Evolutionary conservation across 495 filamentous ascomycete species (phyloP), one percentile per base, ranked within the genome.

Genomic region (Trichocladium uniseriatum): DNA sequence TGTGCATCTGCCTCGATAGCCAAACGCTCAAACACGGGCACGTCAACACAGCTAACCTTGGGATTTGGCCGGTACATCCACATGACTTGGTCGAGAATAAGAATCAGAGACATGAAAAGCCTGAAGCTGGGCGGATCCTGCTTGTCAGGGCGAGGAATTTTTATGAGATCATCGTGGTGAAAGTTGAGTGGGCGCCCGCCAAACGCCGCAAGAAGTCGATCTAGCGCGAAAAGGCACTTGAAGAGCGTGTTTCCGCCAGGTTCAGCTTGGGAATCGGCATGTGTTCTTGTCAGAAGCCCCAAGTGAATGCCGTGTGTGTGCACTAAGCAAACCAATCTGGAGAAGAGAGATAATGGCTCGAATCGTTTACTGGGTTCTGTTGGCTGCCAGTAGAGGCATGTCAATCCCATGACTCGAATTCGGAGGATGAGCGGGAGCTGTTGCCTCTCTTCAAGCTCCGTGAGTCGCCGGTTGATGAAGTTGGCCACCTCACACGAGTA

Each of bases 1-100:
- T 64, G 61, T 0, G 69, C 71, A 2, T 61, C 67, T 1, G 67
- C 69, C 15, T 74, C 67, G 4, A 73, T 44, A 3, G 84, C 74
- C 46, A 87, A 71, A 40, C 82, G 78, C 65, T 89, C 83, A 46
- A 86, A 81, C 8, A 79, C 76, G 0, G 82, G 78, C 28, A 84
- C 77, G 14, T 79, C 76, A 29, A 71, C 59, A 20, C 68, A 57
- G 18, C 53, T 48, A 5, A 65, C 71, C 62, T 65, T 79, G 66
- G 73, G 71, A 20, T 66, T 64, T 1, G 83, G 83, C 6, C 83
- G 72, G 54, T 89, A 89, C 43, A 84, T 73, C 13, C 72, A 74
- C 54, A 87, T 83, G 39, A 85, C 79, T 24, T 74, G 73, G 36
- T 84, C 79, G 4, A 87, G 70, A 13, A 83, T 58, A 13, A 73